phyloP scores from a whole-genome alignment of 2,329 filamentous ascomycete species.

The Escovopsis sp. region DNA sequence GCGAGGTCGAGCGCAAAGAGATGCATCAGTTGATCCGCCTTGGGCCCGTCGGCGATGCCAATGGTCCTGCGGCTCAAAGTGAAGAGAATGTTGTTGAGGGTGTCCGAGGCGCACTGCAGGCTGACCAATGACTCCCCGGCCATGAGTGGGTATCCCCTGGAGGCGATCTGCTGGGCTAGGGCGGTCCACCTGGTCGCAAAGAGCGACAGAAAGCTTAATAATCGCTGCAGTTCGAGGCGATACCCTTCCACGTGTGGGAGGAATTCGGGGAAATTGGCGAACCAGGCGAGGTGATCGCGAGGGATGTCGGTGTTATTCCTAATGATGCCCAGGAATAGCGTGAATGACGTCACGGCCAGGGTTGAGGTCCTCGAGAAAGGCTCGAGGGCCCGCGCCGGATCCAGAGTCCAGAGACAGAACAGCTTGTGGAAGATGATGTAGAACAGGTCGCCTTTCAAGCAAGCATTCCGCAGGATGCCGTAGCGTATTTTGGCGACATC shows the following conservation, averaged over 20 bases:
- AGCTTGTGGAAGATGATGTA: constrained; percentile 53
- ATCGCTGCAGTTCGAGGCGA: background rate
- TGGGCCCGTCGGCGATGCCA: constrained; percentile 9
- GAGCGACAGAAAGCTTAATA: constrained; percentile 12
- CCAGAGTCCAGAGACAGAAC: constrained; percentile 40
- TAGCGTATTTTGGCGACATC: constrained; percentile 33
- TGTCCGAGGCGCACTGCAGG: constrained; percentile 14
- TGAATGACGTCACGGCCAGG: constrained; percentile 6
- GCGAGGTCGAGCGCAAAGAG: constrained; percentile 13
- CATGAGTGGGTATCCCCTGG: constrained; percentile 15
- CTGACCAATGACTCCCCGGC: constrained; percentile 11
- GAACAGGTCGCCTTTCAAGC: constrained; percentile 38
- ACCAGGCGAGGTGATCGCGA: constrained; percentile 13
- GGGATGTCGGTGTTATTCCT: constrained; percentile 12
- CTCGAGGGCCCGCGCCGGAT: constrained; percentile 19
- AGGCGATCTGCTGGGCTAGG: constrained; percentile 4
- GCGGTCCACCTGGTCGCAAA: constrained; percentile 12
- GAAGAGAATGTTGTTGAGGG: constrained; percentile 15
- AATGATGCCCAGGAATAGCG: no score
- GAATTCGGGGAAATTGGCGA: constrained; percentile 14
- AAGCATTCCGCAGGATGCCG: constrained; percentile 42
- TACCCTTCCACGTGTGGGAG: background rate
- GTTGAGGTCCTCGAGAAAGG: constrained; percentile 9
- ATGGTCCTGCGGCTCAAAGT: constrained; percentile 15
- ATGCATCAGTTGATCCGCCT: constrained; percentile 8